Evolutionary conservation across 164 flowering plant genomes (phyloP).

Genomic region (Aristolochia fimbriata): DNA sequence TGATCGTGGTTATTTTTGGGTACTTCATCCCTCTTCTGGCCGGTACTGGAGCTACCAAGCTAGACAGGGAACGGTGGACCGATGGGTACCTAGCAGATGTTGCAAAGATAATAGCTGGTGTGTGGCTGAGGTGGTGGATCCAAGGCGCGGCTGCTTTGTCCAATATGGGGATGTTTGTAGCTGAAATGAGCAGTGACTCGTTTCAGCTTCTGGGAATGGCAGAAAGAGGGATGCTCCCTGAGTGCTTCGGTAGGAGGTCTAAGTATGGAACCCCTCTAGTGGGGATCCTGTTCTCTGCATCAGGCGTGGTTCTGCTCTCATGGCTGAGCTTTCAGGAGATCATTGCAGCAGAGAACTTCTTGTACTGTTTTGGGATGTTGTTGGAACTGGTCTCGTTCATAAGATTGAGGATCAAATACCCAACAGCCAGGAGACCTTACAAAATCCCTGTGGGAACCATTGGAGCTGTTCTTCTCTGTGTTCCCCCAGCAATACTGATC

Average conservation of each 20-base stretch:
- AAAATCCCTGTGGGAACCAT: slow-evolving; percentile 40
- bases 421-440: slow-evolving; percentile 36
- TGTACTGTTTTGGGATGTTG: slow-evolving; percentile 53
- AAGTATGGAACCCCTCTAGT: slow-evolving; percentile 39
- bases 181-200: slow-evolving; percentile 60
- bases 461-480: slow-evolving; percentile 38
- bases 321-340: slow-evolving; percentile 56
- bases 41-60: slow-evolving; percentile 39
- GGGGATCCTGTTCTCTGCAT: slow-evolving; percentile 52
- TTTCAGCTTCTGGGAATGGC: slow-evolving; percentile 61
- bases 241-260: slow-evolving; percentile 37
- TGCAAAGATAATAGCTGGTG: slow-evolving; percentile 43
- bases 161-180: slow-evolving; percentile 52
- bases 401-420: slow-evolving; percentile 31
- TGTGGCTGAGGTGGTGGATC: slow-evolving; percentile 44
- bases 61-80: slow-evolving; percentile 32
- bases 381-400: slow-evolving; percentile 45
- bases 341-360: slow-evolving; percentile 42
- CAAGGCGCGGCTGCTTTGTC: slow-evolving; percentile 47
- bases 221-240: slow-evolving; percentile 51
- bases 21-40: slow-evolving; percentile 40
- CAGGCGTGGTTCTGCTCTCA: slow-evolving; percentile 38
- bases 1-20: slow-evolving; percentile 35
- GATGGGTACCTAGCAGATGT: slow-evolving; percentile 48
- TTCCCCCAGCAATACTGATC: slow-evolving; percentile 44